Base-by-base conservation (phyloP, 2,329 filamentous ascomycete species). In the Hypoxylon sp. region DNA sequence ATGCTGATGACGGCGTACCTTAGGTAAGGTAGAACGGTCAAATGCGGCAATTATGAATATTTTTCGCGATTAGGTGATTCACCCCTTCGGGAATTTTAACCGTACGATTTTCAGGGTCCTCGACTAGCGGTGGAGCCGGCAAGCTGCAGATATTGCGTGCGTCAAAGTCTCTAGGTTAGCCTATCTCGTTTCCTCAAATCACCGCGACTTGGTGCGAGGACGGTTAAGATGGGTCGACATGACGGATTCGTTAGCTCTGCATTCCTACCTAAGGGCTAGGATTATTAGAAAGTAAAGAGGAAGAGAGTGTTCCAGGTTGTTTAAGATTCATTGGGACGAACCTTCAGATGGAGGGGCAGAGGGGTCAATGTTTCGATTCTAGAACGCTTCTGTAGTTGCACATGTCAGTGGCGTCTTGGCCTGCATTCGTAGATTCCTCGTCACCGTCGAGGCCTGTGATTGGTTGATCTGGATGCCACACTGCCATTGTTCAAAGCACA, bases 351-450 rank as follows among this genome's bases (percentile, higher is more conserved):
- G 60, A 52, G 30, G 41, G 52, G 21, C 32, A 21, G 34, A 55
- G 48, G 30, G 41, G 52, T n/a, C 32, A 21, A 53, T 14, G 46
- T 13, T 13, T 38, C 2, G 6, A 53, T 65, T 63, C 65, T 68
- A 68, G 65, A 70, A 65, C 51, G 21, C 25, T 65, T 61, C 46
- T 36, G 28, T 17, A 55, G 36, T 4, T 59, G 34, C 43, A 63
- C 19, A 48, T 55, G 49, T 61, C 19, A 41, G 19, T 50, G 49
- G 55, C 32, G 65, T 25, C 60, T 69, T 63, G 56, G 62, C 65
- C 45, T 68, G 65, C 65, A 64, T 65, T 63, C 25, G 56, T 58
- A 68, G 62, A 70, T 70, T 41, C 61, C 61, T 68, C 65, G 62
- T 61, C 55, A 68, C 14, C 52, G 17, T 30, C 5, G 5, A 50